Base-by-base conservation (phyloP, 1,284 basidiomycete genomes). In the Marasmius tenuissimus region DNA sequence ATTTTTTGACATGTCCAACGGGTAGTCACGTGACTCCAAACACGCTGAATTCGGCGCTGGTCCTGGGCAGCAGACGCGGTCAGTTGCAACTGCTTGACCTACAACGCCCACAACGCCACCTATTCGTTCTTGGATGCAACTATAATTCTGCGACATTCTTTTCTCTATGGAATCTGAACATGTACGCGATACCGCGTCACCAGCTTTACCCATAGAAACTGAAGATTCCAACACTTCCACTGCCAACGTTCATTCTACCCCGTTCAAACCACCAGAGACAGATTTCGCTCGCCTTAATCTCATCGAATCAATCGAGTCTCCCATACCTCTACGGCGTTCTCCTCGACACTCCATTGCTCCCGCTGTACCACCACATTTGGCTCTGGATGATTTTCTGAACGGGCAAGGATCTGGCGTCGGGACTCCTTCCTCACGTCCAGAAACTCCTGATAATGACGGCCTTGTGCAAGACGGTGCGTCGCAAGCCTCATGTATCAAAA, bases 201-300 rank as follows among this genome's bases (percentile, higher is more conserved):
- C 50, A 33, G 50, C 50, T 16, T 35, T 33, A 35, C 27, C 27
- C 50, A 33, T 33, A 52, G 27, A 12, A 12, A 3, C 8, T 52
- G 50, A 35, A 16, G 11, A n/a, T 14, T 16, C 10, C 18, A 27
- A 34, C 34, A 33, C 18, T 9, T 22, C 78, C 47, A 67, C 73
- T 34, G 74, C 78, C 18, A 77, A 78, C 64, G 73, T 84, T 37
- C 80, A 83, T 70, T 84, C 85, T 70, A 85, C 82, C 16, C 81
- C 83, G 47, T 66, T 84, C 22, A 79, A 76, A 64, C 84, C 86
- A 18, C 85, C 85, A 33, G 85, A 86, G 73, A 84, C 81, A 69
- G 77, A 75, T 64, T 78, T 81, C 65, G 67, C 72, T 56, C n/a
- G 16, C 49, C 70, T 37, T 62, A 71, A 65, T 66, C 76, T 48